Conservation (phyloP, 495 filamentous ascomycete species). For the Rostrohypoxylon terebratum region DNA sequence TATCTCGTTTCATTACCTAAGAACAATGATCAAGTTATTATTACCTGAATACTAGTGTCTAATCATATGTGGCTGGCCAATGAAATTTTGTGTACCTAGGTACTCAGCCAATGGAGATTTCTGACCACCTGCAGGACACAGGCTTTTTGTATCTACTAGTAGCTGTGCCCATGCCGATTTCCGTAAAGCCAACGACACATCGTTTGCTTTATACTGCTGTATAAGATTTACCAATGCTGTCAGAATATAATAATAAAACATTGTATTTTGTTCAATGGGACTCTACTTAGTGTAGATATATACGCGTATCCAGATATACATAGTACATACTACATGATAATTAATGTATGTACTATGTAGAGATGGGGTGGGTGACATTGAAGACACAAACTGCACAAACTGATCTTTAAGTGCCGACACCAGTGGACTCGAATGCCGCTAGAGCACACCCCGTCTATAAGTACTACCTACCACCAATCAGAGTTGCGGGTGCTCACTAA, state of each 20-base stretch:
- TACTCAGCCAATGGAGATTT: too few relatives aligned
- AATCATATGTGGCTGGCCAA: background rate
- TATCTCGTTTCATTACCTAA: too few relatives aligned
- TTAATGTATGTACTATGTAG: background rate
- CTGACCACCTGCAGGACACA: too few relatives aligned
- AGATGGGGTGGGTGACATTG: slow-evolving; percentile 7
- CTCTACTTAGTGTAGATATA: too few relatives aligned
- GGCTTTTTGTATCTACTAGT: too few relatives aligned
- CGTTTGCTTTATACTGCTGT: too few relatives aligned
- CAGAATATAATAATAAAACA: background rate
- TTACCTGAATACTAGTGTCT: too few relatives aligned
- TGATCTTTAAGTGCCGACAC: slow-evolving; percentile 21
- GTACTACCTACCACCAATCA: slow-evolving; percentile 2
- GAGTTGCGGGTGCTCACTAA: background rate
- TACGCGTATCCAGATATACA: too few relatives aligned
- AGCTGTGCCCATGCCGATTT: background rate
- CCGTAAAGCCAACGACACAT: too few relatives aligned
- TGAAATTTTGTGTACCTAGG: background rate
- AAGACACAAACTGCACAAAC: slow-evolving; percentile 1
- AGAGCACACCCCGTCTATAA: background rate
- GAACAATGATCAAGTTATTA: too few relatives aligned
- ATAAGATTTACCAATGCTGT: background rate
- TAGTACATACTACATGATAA: too few relatives aligned
- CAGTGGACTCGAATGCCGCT: slow-evolving; percentile 6
- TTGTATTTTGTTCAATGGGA: background rate